Evolutionary conservation across 2,329 filamentous ascomycete species (phyloP).

Genomic region (Curvularia eragrostidis): DNA sequence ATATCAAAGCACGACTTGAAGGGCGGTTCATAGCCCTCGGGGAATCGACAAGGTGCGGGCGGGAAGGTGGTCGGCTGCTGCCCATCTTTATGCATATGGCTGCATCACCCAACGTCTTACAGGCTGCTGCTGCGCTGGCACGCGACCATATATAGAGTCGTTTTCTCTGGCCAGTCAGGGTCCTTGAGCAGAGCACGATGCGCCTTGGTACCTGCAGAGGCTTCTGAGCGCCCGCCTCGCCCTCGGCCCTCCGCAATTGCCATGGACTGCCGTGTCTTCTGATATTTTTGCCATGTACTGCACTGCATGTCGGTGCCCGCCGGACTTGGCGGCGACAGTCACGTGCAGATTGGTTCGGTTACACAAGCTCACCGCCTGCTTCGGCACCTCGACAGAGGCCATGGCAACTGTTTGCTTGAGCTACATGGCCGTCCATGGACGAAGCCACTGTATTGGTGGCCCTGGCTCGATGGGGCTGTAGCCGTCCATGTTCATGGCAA

Average conservation of each 20-base stretch:
- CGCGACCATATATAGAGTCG: constrained; percentile 34
- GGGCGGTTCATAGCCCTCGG: neutral
- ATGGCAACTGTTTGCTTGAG: constrained; percentile 26
- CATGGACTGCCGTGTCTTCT: too few relatives aligned
- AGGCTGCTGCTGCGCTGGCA: constrained; percentile 37
- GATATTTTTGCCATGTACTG: too few relatives aligned
- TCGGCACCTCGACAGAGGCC: constrained; percentile 20
- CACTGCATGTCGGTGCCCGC: neutral
- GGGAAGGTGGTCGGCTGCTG: neutral
- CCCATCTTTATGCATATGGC: constrained; percentile 17
- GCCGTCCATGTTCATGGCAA: constrained; percentile 30
- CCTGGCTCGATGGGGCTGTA: neutral
- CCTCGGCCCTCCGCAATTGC: too few relatives aligned
- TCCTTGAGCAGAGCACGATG: constrained; percentile 40
- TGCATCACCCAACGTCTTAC: constrained; percentile 25
- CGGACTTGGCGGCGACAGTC: neutral
- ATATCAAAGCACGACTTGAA: neutral
- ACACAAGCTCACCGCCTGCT: constrained; percentile 38
- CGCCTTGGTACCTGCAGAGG: constrained; percentile 46
- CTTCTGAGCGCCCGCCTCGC: too few relatives aligned
- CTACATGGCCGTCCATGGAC: constrained; percentile 21
- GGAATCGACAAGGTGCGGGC: neutral
- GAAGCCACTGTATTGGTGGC: constrained; percentile 36
- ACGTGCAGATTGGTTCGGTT: constrained; percentile 10
- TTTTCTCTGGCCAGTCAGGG: constrained; percentile 36